These are phyloP conservation scores for Santalum album DNA, from an alignment of 164 flowering plant genomes.

Conservation along the genomic window DNA sequence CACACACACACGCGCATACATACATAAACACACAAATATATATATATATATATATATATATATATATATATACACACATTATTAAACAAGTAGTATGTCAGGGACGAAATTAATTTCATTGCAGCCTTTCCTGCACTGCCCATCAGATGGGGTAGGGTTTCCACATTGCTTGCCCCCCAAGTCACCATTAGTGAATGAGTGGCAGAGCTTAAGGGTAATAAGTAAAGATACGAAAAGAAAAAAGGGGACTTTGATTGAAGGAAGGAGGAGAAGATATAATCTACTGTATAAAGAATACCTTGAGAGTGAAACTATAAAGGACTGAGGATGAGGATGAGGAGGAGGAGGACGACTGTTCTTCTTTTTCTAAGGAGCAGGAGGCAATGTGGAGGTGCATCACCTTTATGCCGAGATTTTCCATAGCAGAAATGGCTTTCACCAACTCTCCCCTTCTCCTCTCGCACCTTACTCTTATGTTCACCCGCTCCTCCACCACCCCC, in stretches of 20 bases:
- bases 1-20: not conserved
- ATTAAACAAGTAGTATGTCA: too few species aligned
- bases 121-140: too few species aligned
- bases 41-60: too few species aligned
- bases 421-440: conserved; percentile 36
- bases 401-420: conserved; percentile 45
- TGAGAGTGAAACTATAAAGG: conserved; percentile 57
- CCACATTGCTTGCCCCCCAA: too few species aligned
- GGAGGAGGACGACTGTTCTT: too few species aligned
- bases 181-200: too few species aligned
- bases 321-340: conserved; percentile 23
- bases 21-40: too few species aligned
- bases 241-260: not conserved
- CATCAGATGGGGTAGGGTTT: too few species aligned
- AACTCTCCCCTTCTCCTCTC: conserved; percentile 36
- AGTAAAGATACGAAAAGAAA: not conserved
- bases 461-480: conserved; percentile 42
- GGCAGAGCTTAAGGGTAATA: too few species aligned
- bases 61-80: too few species aligned
- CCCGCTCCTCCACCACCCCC: conserved; percentile 47
- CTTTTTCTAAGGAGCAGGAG: too few species aligned
- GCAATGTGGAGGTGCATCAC: conserved; percentile 58
- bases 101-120: too few species aligned
- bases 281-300: conserved; percentile 23
- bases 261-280: not conserved